Evolutionary conservation across 73 alveolate species (phyloP).

Genomic region (Paramecium caudatum): DNA sequence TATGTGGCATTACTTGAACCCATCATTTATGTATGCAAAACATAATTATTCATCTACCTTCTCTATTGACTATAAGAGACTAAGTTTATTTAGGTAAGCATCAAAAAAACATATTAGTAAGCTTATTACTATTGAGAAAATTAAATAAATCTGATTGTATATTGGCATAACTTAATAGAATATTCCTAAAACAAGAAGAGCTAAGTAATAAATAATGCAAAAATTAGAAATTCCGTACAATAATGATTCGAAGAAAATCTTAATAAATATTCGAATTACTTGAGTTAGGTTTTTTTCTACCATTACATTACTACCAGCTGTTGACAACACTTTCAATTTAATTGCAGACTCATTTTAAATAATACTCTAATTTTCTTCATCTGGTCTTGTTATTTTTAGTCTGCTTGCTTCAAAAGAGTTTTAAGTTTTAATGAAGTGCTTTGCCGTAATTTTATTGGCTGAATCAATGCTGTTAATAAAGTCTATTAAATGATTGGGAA

Average conservation of each 20-base stretch:
- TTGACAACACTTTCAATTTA: too few relatives aligned
- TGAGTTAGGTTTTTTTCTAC: too few relatives aligned
- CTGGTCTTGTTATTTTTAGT: too few relatives aligned
- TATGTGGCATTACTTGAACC: background rate
- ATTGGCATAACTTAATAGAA: background rate
- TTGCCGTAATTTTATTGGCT: conserved; percentile 34
- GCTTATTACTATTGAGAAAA: background rate
- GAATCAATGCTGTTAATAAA: conserved; percentile 7
- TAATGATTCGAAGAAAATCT: background rate
- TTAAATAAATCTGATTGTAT: background rate
- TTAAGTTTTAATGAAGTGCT: conserved; percentile 8
- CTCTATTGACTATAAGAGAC: background rate
- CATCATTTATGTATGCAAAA: background rate
- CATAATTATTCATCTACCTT: background rate
- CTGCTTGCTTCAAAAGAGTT: too few relatives aligned
- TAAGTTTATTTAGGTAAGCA: background rate
- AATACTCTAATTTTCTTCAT: too few relatives aligned
- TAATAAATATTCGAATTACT: too few relatives aligned
- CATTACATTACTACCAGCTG: too few relatives aligned
- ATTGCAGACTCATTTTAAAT: too few relatives aligned
- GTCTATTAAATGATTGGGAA: background rate
- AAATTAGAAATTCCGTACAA: conserved; percentile 10
- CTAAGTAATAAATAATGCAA: background rate
- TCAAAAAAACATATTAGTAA: background rate
- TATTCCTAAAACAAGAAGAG: background rate